Evolutionary conservation across 441 rosid species (phyloP).

Genomic region (Isatis lusitanica): DNA sequence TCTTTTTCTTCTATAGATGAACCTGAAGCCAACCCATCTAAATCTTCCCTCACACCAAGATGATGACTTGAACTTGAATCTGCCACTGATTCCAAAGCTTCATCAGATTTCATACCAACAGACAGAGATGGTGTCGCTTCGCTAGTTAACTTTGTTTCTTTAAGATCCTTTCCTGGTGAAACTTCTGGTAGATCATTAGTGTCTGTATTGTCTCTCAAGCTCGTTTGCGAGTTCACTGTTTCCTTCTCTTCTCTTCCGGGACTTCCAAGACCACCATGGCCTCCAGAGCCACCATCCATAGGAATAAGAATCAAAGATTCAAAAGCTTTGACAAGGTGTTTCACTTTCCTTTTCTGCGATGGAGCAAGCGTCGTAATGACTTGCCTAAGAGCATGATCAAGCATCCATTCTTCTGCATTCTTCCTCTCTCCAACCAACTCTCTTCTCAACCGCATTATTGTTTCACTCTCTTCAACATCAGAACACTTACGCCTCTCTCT

Average conservation of each 20-base stretch:
- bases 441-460: constrained; percentile 35
- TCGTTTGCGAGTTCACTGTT: background rate
- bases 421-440: constrained; percentile 57
- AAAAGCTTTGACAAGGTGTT: constrained; percentile 83
- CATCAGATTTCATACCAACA: constrained; percentile 13
- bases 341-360: constrained; percentile 84
- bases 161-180: constrained; percentile 4
- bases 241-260: constrained; percentile 1
- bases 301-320: constrained; percentile 58
- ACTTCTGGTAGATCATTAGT: constrained; percentile 17
- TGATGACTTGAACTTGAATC: constrained; percentile 20
- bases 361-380: constrained; percentile 75
- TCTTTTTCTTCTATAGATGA: constrained; percentile 17
- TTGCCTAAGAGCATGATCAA: constrained; percentile 87
- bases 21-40: constrained; percentile 4
- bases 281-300: constrained; percentile 14
- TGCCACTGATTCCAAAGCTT: constrained; percentile 9
- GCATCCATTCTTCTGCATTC: constrained; percentile 89
- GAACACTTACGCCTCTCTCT: constrained; percentile 38
- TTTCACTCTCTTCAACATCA: constrained; percentile 41
- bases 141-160: constrained; percentile 12
- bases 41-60: constrained; percentile 4
- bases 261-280: constrained; percentile 29
- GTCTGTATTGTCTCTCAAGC: background rate
- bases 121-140: constrained; percentile 25